Evolutionary conservation across 2,329 filamentous ascomycete species (phyloP), one percentile per base, ranked within the genome.

Genomic region (Pseudocercospora musae): DNA sequence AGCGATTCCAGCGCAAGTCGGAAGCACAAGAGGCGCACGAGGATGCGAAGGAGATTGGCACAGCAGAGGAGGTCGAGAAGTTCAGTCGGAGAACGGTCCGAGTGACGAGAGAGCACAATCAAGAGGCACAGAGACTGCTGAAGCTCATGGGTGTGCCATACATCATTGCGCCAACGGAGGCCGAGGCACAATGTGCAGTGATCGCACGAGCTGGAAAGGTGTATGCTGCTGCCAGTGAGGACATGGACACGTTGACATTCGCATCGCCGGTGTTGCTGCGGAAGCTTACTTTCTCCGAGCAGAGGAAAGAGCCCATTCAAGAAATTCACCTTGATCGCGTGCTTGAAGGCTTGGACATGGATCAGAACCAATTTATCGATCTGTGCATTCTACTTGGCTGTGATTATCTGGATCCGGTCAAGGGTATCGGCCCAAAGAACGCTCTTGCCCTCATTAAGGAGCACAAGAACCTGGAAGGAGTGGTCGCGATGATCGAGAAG

Each of bases 241-340:
- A 99, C 78, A 99, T 99, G 95, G 95, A 99, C 74, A 99, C 95
- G 0, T 81, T 99, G 59, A 98, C 94, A 73, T 99, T 99, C 77
- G 88, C 97, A 72, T 85, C 93, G 57, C 95, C 95, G 0, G 93
- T 99, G 62, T 80, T 99, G 52, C 80, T 99, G 67, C 86, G 95
- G 55, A 93, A 99, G 78, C 84, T 99, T 66, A 99, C 95, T 1
- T 98, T 97, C 77, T 96, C 92, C 74, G 95, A 99, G 81, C 92
- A 96, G 80, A 86, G 94, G 67, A 99, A 99, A 78, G 93, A 98
- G 76, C 95, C 95, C 0, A 97, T 99, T 69, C 93, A 96, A 72
- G 95, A 99, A 77, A 96, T 99, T 56, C 88, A 91, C 72, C 80
- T 98, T 15, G 88, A 92, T 71, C 92, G 90, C 76, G 92, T 95